Base-by-base conservation (phyloP, 2,329 filamentous ascomycete genomes). In the Calonectria multiphialidica region DNA sequence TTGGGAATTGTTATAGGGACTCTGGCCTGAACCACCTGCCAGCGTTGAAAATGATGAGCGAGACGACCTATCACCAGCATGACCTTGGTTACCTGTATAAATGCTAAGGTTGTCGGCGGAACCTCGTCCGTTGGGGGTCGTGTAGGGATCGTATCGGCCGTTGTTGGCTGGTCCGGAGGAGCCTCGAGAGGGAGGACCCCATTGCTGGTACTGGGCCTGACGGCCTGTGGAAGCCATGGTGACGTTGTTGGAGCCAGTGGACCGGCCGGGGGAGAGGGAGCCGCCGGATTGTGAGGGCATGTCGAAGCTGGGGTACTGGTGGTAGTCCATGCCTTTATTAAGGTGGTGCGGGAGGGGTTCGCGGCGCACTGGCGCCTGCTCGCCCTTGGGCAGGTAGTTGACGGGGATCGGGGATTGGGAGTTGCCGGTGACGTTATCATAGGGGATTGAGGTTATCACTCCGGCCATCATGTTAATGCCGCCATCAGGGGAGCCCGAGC, bases 361-460 rank as follows among this genome's bases (percentile, higher is more conserved):
- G 81, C 92, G 91, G 77, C 92, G 90, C 68, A 87, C 84, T 25
- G 90, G 87, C 77, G 88, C 83, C 80, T 93, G 91, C 74, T 94
- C 92, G 70, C 89, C 85, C 80, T 91, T 90, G 62, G 93, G 92
- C 50, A 95, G 86, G 81, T 94, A 94, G 55, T 97, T 94, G 80
- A 94, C 88, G 45, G 93, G 86, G 71, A 95, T 89, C 6, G 95
- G 93, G 28, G 92, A 93, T 80, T 91, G 91, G 61, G 89, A 89
- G 82, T 94, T 93, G 67, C 89, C 82, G 63, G 89, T 82, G 35
- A 93, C 88, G 79, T 87, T 91, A 78, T 98, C 94, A 86, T 97
- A 98, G 37, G 96, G 95, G 75, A 98, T 96, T 33, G 94, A 93
- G 40, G 95, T 95, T 80, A 98, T 95, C 71, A 96, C 91, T 71